Percentiles rank a stretch among this genome's conserved stretches.
phyloP scores from a whole-genome alignment of 2,329 filamentous ascomycete genomes.

The Clarireedia sp. region DNA sequence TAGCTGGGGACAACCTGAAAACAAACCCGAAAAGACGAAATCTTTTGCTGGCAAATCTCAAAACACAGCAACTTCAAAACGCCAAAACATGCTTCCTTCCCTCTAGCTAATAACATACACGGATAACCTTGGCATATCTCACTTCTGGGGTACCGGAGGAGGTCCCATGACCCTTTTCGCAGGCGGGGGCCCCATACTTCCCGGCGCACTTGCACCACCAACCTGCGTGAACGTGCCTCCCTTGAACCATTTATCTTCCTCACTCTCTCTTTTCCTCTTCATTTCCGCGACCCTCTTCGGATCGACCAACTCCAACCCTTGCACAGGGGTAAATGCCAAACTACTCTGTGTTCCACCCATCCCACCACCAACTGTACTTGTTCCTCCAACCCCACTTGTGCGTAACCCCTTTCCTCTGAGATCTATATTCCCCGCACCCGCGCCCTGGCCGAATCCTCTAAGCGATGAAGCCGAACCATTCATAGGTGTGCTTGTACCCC shows the following conservation, averaged over 20 bases:
- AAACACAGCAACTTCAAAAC: too few relatives aligned
- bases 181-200: conserved; percentile 75
- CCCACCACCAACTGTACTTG: conserved; percentile 40
- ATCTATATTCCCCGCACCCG: conserved; percentile 52
- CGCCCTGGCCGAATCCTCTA: conserved; percentile 63
- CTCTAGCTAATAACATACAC: too few relatives aligned
- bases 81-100: too few relatives aligned
- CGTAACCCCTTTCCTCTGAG: conserved; percentile 68
- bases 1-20: too few relatives aligned
- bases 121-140: neutral
- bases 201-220: conserved; percentile 39
- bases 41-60: too few relatives aligned
- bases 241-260: conserved; percentile 95
- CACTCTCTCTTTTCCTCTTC: conserved; percentile 82
- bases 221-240: conserved; percentile 95
- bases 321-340: conserved; percentile 87
- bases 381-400: conserved; percentile 71
- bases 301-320: conserved; percentile 90
- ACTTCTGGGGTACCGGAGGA: conserved; percentile 25
- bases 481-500: conserved; percentile 64
- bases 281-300: conserved; percentile 85
- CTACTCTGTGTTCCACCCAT: conserved; percentile 71
- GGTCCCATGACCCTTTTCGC: conserved; percentile 55
- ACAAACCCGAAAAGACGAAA: too few relatives aligned
- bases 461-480: conserved; percentile 72